Evolutionary conservation across 306 rosid species (phyloP).

Genomic region (Vigna hirtella): DNA sequence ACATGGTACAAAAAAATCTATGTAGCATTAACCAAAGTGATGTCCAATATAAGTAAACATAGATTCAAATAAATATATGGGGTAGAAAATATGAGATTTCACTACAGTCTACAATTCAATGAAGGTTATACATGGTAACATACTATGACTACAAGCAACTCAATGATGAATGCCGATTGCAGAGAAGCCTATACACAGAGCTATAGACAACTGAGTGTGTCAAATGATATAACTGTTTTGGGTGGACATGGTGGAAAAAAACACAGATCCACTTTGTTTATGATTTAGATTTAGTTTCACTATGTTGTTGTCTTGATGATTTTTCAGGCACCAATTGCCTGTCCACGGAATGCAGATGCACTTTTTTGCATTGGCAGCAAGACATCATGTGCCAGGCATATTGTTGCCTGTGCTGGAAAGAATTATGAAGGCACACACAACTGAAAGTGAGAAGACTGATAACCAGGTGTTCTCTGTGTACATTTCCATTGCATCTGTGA

Average conservation of each 20-base stretch:
- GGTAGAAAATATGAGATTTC: conserved; percentile 29
- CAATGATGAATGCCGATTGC: conserved; percentile 41
- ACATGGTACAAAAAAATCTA: neutral
- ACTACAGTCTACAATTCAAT: conserved; percentile 35
- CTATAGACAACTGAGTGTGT: conserved; percentile 33
- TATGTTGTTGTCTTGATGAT: conserved; percentile 40
- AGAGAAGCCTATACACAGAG: conserved; percentile 29
- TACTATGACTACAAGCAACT: conserved; percentile 42
- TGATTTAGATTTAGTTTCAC: conserved; percentile 25
- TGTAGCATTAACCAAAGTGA: conserved; percentile 1
- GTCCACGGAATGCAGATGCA: conserved; percentile 27
- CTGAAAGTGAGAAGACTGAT: conserved; percentile 92
- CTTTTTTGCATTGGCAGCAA: conserved; percentile 15
- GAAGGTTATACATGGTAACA: conserved; percentile 43
- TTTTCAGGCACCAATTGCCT: conserved; percentile 41
- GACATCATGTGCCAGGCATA: conserved; percentile 67
- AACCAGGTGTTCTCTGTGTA: conserved; percentile 93
- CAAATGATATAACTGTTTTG: conserved; percentile 21
- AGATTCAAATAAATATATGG: conserved; percentile 31
- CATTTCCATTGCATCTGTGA: conserved; percentile 96
- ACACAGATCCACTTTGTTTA: conserved; percentile 52
- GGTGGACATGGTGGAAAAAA: conserved; percentile 55
- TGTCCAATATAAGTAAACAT: neutral
- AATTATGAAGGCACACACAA: conserved; percentile 92
- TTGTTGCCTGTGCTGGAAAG: conserved; percentile 81